Evolutionary conservation across 1,284 basidiomycete genomes (phyloP), one percentile per base, ranked within the genome.

Genomic region (Sutorius eximius): DNA sequence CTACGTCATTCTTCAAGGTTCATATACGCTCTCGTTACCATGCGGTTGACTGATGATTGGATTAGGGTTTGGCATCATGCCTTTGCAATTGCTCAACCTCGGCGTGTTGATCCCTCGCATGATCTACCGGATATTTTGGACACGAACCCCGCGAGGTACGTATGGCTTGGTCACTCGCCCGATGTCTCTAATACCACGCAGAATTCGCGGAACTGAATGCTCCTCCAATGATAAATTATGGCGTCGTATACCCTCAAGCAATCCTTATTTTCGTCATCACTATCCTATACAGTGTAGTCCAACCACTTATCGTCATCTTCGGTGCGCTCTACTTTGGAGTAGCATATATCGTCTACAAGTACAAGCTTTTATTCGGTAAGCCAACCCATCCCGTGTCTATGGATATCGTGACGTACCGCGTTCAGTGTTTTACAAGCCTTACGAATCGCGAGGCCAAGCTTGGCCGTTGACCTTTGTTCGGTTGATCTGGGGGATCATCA

Each of bases 141-240:
- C 92, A 1, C 77, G 87, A 42, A 95, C 94, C 2, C 94, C 94
- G 3, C 78, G 94, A 78, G 93, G 93, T 91, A 62, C 38, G 79
- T 60, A 10, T 5, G 0, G 13, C 24, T 18, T 27, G 8, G 3
- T 22, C 4, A 42, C 48, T 27, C 1, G 9, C 11, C 32, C 27
- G 40, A 52, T 27, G 15, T 54, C 30, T 29, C 42, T 52, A 34
- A 52, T 33, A 40, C 32, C 18, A 45, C 16, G 33, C 61, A 90
- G 95, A 98, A 66, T 95, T 87, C 63, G 95, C 95, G 10, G 95
- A 97, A 71, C 80, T 97, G n/a, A 97, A 98, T 66, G 93, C 94
- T 0, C 95, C 96, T 12, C 95, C 96, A 0, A 92, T 93, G 85
- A 89, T 98, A 71, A 95, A 97, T 71, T 95, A 97, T 62, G 95